Evolutionary conservation across 257 asterid genomes (phyloP).

Genomic region (Rhazya stricta): DNA sequence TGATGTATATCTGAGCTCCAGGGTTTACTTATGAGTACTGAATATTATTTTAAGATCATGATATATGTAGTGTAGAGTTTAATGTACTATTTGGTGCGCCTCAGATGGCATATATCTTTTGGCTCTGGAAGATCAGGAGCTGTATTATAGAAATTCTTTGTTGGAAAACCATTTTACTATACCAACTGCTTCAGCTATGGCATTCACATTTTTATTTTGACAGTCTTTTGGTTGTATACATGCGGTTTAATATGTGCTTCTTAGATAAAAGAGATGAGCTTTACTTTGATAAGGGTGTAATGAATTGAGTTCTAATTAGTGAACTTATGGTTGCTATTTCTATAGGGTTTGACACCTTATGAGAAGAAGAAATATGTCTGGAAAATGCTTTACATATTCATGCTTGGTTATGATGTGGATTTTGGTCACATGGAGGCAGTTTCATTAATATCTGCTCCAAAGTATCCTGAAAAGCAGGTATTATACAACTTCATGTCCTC

Average conservation of each 20-base stretch:
- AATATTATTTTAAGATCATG: background rate
- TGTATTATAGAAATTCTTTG: background rate
- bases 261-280: background rate
- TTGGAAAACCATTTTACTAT: background rate
- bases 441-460: conserved; percentile 95
- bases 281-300: background rate
- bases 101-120: background rate
- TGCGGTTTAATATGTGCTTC: background rate
- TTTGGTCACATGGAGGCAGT: conserved; percentile 99
- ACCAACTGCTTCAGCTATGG: background rate
- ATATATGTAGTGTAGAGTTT: background rate
- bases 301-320: conserved; percentile 2
- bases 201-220: background rate
- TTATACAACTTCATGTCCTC: background rate
- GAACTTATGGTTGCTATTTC: conserved; percentile 11
- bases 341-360: conserved; percentile 81
- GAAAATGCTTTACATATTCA: conserved; percentile 97
- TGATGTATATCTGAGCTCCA: background rate
- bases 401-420: conserved; percentile 99
- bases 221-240: background rate
- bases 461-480: conserved; percentile 99
- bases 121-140: background rate
- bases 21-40: background rate
- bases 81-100: background rate
- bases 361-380: conserved; percentile 99